phyloP scores from a whole-genome alignment of 1,284 basidiomycete genomes.

The Pseudozyma tsukubaensis region DNA sequence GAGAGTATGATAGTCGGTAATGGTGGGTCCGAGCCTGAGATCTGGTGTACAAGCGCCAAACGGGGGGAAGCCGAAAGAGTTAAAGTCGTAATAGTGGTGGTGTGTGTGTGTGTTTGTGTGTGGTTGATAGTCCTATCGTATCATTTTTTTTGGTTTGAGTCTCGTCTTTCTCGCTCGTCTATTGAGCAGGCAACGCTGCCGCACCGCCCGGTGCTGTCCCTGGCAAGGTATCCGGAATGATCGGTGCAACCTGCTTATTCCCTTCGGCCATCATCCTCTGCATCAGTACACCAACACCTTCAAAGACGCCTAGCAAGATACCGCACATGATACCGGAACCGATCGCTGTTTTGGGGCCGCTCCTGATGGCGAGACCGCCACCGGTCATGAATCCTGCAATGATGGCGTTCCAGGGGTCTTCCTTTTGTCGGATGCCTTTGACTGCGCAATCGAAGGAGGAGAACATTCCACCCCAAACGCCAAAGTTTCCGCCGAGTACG shows the following conservation, averaged over 20 bases:
- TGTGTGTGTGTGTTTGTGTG: neutral
- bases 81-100: constrained; percentile 4
- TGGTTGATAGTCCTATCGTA: no score
- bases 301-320: constrained; percentile 89
- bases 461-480: constrained; percentile 84
- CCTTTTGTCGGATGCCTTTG: constrained; percentile 94
- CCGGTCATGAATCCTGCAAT: constrained; percentile 98
- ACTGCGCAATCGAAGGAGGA: constrained; percentile 97
- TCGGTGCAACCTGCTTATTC: constrained; percentile 70
- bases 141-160: neutral
- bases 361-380: constrained; percentile 91
- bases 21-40: neutral
- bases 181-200: constrained; percentile 14
- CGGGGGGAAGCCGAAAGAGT: neutral
- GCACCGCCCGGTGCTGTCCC: constrained; percentile 4
- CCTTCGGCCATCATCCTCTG: constrained; percentile 84
- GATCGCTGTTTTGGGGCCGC: constrained; percentile 89
- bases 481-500: constrained; percentile 97
- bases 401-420: constrained; percentile 99
- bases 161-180: neutral
- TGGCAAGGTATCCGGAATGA: constrained; percentile 42
- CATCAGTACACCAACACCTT: constrained; percentile 87
- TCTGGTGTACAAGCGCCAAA: neutral
- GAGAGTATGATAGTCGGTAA: neutral
- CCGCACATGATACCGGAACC: constrained; percentile 94